These are phyloP conservation scores for Hypoxylon sp. DNA, from an alignment of 2,329 filamentous ascomycete genomes.

Conservation along the genomic window DNA sequence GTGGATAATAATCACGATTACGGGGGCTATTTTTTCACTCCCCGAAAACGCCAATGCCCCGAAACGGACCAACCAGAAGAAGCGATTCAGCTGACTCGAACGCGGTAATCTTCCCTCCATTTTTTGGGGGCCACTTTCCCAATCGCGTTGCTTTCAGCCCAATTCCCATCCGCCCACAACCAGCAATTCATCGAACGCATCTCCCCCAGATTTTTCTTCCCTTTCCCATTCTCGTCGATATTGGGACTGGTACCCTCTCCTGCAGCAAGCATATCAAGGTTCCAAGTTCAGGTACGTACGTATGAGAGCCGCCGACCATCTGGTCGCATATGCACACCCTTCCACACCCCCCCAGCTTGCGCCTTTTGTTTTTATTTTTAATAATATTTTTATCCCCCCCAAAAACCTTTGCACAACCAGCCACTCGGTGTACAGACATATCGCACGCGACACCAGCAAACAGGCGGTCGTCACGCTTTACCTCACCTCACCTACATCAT, in stretches of 20 bases:
- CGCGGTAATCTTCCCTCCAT: conserved; percentile 39
- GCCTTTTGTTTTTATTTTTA: conserved; percentile 34
- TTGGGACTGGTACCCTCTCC: conserved; percentile 44
- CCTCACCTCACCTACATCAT: conserved; percentile 23
- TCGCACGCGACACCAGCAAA: conserved; percentile 43
- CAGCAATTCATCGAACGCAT: conserved; percentile 39
- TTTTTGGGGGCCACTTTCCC: conserved; percentile 41
- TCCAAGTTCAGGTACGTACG: conserved; percentile 43
- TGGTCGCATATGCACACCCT: conserved; percentile 48
- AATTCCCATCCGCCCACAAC: conserved; percentile 39
- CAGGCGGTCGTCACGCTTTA: conserved; percentile 28
- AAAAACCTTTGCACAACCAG: conserved; percentile 27
- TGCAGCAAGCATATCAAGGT: conserved; percentile 38
- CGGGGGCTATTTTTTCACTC: conserved; percentile 30
- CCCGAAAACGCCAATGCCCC: conserved; percentile 28
- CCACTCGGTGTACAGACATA: conserved; percentile 24
- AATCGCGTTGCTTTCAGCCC: conserved; percentile 43
- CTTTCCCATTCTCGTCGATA: conserved; percentile 45
- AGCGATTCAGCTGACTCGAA: conserved; percentile 34
- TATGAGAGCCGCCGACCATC: conserved; percentile 42
- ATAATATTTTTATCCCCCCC: conserved; percentile 33
- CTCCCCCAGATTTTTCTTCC: conserved; percentile 42
- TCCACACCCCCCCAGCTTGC: conserved; percentile 25
- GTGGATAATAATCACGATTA: conserved; percentile 38
- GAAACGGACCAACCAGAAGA: conserved; percentile 28